Evolutionary conservation across 345 rosid species (phyloP).

Genomic region (Populus euphratica): DNA sequence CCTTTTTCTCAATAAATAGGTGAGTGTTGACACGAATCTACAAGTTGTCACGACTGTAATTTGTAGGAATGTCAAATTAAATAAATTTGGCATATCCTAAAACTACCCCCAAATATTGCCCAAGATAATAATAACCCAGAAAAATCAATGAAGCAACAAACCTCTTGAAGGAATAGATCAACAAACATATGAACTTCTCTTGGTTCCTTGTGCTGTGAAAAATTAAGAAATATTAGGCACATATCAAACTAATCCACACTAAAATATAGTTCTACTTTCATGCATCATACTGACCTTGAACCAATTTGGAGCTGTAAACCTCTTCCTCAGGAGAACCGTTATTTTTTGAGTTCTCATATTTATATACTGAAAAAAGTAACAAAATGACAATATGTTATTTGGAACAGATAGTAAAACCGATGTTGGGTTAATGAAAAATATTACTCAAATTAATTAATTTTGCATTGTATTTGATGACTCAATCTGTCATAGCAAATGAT

Average conservation of each 20-base stretch:
- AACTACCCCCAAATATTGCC: background rate
- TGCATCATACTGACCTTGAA: conserved; percentile 59
- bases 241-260: conserved; percentile 6
- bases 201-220: conserved; percentile 96
- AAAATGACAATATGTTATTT: conserved; percentile 13
- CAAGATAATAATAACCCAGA: background rate
- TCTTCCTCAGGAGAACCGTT: conserved; percentile 80
- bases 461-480: background rate
- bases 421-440: background rate
- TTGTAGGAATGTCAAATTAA: background rate
- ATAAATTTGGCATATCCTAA: background rate
- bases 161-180: conserved; percentile 94
- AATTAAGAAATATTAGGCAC: conserved; percentile 24
- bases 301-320: conserved; percentile 97
- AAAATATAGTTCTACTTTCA: conserved; percentile 2
- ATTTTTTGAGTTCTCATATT: conserved; percentile 75
- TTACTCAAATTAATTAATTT: background rate
- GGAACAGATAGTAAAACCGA: background rate
- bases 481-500: background rate
- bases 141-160: conserved; percentile 21
- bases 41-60: background rate
- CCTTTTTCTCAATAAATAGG: background rate
- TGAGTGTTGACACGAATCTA: background rate
- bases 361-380: conserved; percentile 54
- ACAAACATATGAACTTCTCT: conserved; percentile 98